A percentile compares a stretch with the other conserved stretches of the same genome.
These are phyloP conservation scores for Delphinella strobiligena DNA, from an alignment of 2,329 filamentous ascomycete species.

Conservation along the genomic window DNA sequence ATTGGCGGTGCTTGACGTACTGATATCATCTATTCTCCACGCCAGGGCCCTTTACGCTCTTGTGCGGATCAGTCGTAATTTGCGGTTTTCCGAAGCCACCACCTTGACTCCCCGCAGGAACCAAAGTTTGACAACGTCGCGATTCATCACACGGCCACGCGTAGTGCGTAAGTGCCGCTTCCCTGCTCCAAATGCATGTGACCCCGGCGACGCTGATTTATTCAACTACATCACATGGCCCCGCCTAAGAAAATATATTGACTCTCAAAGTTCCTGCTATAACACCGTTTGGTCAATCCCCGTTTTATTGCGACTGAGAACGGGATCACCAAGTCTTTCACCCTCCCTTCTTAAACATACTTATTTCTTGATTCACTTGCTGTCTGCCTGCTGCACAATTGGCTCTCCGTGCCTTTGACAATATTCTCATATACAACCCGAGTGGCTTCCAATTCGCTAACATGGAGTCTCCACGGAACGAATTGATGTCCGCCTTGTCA, in stretches of 20 bases:
- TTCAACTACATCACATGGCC: not conserved
- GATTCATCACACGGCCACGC: not conserved
- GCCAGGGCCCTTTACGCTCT: not conserved
- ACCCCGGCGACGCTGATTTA: not conserved
- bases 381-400: not conserved
- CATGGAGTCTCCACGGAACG: constrained; percentile 29
- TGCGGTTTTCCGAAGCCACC: not conserved
- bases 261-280: too few species aligned
- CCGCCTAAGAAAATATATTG: not conserved
- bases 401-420: not conserved
- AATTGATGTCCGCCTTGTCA: constrained; percentile 34
- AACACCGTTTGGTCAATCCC: too few species aligned
- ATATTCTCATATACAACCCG: too few species aligned
- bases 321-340: too few species aligned
- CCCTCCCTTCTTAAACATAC: too few species aligned
- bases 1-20: not conserved
- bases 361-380: too few species aligned
- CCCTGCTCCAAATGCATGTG: not conserved
- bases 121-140: not conserved
- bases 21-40: not conserved
- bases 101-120: not conserved
- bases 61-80: not conserved
- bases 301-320: too few species aligned
- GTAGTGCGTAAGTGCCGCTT: not conserved
- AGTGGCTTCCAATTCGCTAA: too few species aligned